Base-by-base conservation (phyloP, 257 asterid genomes). In the Craterostigma plantagineum region DNA sequence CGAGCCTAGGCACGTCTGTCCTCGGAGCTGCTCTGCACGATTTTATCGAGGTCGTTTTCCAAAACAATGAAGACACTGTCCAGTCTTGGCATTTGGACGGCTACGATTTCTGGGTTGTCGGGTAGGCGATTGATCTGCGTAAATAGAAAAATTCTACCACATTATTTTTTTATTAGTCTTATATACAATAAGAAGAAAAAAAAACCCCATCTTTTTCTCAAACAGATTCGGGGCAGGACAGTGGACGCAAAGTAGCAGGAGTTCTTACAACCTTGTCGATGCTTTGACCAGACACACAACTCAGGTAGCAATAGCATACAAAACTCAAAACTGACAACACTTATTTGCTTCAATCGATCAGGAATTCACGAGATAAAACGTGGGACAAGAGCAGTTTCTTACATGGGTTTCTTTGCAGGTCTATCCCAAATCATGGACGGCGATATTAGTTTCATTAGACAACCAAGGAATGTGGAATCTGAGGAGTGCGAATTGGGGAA, bases 391-490 rank as follows among this genome's bases (percentile, higher is more conserved):
- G 46, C 36, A 14, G 42, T 18, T 12, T 8, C 35, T 52, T 23
- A 27, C 15, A 16, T 9, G 15, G 33, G 9, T 18, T 17, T 53
- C 27, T 12, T 1, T 42, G 61, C 61, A 90, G 99, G 99, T 83
- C 18, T 90, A 79, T 63, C 99, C 95, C 0, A 65, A 56, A 4
- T 79, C 94, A 7, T 90, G 99, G 99, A 75, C 94, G 7, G 57
- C 84, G 0, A 83, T 90, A 40, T 33, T 79, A 7, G 92, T 79
- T 23, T 79, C 99, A 0, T 62, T 90, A 68, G 99, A 90, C 70
- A 83, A 90, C 72, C 93, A 90, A 55, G 99, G 99, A 0, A 90
- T 90, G 94, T 90, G 99, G 95, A 83, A 90, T 45, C 33, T 90
- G 73, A 77, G 95, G 65, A 79, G 95, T 3, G 92, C 95, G 3